Conservation (phyloP, 495 filamentous ascomycete genomes). For the Clohesyomyces aquaticus region DNA sequence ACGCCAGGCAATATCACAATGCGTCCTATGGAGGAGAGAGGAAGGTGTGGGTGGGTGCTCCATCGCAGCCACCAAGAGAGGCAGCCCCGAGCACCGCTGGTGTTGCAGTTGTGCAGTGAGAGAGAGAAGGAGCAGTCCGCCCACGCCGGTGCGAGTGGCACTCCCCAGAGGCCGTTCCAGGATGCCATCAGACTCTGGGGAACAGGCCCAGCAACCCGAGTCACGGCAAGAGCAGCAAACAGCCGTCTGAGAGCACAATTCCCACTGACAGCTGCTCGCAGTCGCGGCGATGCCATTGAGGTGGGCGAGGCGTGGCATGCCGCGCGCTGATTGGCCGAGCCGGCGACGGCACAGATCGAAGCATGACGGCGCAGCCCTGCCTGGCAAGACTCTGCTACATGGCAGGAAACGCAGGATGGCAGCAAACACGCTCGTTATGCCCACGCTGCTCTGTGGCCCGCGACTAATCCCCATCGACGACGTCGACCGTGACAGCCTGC, state of each 20-base stretch:
- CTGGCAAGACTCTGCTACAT: constrained; percentile 27
- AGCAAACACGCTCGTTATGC: background rate
- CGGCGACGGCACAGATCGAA: background rate
- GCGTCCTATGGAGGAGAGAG: constrained; percentile 10
- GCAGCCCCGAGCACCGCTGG: constrained; percentile 9
- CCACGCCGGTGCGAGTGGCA: no score
- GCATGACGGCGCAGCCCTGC: constrained; percentile 11
- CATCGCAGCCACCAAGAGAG: background rate
- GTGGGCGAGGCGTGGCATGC: constrained; percentile 20
- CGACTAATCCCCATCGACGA: background rate
- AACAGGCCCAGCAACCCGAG: background rate
- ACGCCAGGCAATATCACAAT: constrained; percentile 29
- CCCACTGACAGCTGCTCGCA: background rate
- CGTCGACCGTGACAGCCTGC: background rate
- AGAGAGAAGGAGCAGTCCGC: no score
- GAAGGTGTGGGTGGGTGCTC: constrained; percentile 2
- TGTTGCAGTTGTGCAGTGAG: constrained; percentile 1
- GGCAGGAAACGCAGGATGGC: background rate
- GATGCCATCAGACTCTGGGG: background rate
- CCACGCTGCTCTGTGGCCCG: background rate
- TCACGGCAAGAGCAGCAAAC: background rate
- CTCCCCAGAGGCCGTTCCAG: no score
- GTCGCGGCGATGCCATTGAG: constrained; percentile 7
- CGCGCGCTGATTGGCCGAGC: constrained; percentile 27
- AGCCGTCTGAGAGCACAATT: constrained; percentile 7